Evolutionary conservation across 2,329 filamentous ascomycete species (phyloP).

Genomic region (Neopestalotiopsis sp.): DNA sequence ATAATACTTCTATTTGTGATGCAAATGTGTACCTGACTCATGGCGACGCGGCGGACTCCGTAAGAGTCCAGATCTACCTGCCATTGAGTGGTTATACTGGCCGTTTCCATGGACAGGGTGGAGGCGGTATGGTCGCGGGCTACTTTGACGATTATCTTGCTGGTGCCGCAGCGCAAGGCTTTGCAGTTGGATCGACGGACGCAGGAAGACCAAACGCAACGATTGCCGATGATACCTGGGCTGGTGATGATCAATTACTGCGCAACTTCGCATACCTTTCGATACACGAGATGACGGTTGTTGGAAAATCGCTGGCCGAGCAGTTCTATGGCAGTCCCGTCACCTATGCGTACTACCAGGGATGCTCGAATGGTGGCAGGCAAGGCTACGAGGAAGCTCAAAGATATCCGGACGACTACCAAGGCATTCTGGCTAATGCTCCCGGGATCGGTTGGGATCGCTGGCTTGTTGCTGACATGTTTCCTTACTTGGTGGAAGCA

Average conservation of each 20-base stretch:
- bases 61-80: neutral
- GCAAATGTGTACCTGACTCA: neutral
- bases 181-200: neutral
- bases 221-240: neutral
- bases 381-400: constrained; percentile 39
- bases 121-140: neutral
- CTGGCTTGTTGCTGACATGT: neutral
- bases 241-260: neutral
- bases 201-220: neutral
- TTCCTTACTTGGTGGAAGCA: neutral
- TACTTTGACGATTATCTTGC: neutral
- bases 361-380: constrained; percentile 4
- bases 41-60: neutral
- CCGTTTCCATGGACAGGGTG: neutral
- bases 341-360: neutral
- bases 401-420: constrained; percentile 55
- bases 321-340: neutral
- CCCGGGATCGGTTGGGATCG: constrained; percentile 41
- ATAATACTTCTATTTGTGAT: neutral
- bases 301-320: neutral
- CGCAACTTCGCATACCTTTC: neutral
- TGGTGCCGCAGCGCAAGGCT: neutral
- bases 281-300: neutral
- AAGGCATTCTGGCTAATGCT: constrained; percentile 55
- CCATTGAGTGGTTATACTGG: neutral